Evolutionary conservation across 2,329 filamentous ascomycete species (phyloP).

Genomic region (Boeremia exigua): DNA sequence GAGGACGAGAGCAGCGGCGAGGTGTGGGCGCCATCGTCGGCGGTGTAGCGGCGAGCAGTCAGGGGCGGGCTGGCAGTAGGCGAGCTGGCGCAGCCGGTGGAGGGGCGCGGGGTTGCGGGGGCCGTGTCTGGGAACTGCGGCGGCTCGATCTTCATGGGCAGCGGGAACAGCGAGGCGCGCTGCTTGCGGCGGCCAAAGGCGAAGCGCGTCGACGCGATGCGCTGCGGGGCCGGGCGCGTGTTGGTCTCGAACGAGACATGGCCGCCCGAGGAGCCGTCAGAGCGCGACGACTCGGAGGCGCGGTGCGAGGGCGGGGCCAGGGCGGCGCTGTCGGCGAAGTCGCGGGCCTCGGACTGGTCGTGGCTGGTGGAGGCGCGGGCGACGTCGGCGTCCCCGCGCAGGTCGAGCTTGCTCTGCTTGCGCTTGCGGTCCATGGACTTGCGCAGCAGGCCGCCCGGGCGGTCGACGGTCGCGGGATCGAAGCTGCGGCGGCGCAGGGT

Average conservation of each 20-base stretch:
- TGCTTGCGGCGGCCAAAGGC: conserved; percentile 74
- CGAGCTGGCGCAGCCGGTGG: conserved; percentile 49
- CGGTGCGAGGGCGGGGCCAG: conserved; percentile 70
- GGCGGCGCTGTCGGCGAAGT: conserved; percentile 67
- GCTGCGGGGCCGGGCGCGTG: conserved; percentile 56
- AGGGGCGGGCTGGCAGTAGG: conserved; percentile 45
- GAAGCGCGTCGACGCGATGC: conserved; percentile 71
- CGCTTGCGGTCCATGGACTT: conserved; percentile 47
- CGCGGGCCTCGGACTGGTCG: conserved; percentile 49
- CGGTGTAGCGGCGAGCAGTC: conserved; percentile 41
- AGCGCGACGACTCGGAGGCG: conserved; percentile 85
- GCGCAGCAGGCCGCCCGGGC: conserved; percentile 35
- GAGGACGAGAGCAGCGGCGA: conserved; percentile 57
- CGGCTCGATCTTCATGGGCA: conserved; percentile 74
- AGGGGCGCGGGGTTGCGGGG: conserved; percentile 54
- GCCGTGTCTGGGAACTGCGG: conserved; percentile 53
- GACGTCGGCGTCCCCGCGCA: conserved; percentile 45
- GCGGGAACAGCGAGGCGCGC: conserved; percentile 80
- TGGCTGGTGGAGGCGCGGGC: conserved; percentile 64
- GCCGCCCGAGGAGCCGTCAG: conserved; percentile 76
- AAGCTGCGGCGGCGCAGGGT: conserved; percentile 45
- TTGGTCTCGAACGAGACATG: conserved; percentile 46
- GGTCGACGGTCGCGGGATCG: conserved; percentile 41
- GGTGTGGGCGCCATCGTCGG: conserved; percentile 36
- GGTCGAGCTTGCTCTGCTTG: conserved; percentile 34